Conservation (phyloP, 441 rosid species). For the Mallotus japonicus region DNA sequence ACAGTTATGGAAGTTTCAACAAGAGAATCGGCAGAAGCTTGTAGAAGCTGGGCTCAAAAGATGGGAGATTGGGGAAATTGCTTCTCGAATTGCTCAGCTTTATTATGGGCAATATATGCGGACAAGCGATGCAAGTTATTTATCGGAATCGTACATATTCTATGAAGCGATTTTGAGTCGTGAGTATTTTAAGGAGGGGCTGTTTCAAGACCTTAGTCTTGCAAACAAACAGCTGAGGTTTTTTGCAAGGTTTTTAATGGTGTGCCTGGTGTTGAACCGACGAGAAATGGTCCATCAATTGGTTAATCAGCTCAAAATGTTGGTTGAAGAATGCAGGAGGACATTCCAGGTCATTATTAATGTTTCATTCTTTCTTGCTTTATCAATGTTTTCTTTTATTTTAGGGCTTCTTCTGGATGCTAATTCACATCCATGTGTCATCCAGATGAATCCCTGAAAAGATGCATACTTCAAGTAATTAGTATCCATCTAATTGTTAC, state of each 20-base stretch:
- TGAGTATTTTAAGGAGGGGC: constrained; percentile 87
- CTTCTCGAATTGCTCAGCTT: constrained; percentile 93
- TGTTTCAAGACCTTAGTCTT: constrained; percentile 71
- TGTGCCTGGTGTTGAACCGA: constrained; percentile 78
- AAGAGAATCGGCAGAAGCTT: constrained; percentile 87
- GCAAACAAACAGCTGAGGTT: constrained; percentile 91
- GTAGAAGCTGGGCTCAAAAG: constrained; percentile 92
- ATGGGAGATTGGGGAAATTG: constrained; percentile 98
- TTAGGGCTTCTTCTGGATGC: not conserved
- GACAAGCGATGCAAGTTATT: constrained; percentile 76
- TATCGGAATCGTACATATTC: constrained; percentile 82
- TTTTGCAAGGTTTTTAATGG: constrained; percentile 88
- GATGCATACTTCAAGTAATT: not conserved
- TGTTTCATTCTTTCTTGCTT: constrained; percentile 1
- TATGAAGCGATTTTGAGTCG: constrained; percentile 82
- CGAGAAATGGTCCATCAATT: constrained; percentile 82
- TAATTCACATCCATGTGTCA: not conserved
- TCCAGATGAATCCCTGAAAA: not conserved
- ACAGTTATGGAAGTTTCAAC: constrained; percentile 93
- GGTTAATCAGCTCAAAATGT: constrained; percentile 72
- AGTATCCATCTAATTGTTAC: not conserved
- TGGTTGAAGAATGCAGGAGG: constrained; percentile 91
- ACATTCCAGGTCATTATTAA: constrained; percentile 65
- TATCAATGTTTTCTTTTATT: not conserved
- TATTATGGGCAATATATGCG: constrained; percentile 94